phyloP scores from a whole-genome alignment of 2,329 filamentous ascomycete genomes.

The Paecilomyces niveus region DNA sequence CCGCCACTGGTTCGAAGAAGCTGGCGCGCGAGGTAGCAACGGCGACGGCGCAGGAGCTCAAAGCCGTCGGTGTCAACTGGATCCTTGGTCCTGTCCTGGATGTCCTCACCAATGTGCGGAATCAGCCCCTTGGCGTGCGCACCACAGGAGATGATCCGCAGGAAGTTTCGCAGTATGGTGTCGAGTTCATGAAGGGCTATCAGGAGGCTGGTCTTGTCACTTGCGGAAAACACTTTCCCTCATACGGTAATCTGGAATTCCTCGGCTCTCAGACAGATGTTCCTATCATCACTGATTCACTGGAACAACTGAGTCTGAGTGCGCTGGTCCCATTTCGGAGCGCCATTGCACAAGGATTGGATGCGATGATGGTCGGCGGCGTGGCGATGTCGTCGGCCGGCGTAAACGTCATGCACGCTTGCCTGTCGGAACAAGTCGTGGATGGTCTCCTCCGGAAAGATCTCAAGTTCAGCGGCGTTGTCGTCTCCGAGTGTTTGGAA shows the following conservation, averaged over 20 bases:
- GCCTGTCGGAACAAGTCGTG: constrained; percentile 85
- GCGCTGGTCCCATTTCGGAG: constrained; percentile 88
- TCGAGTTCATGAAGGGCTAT: constrained; percentile 85
- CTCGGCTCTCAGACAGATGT: constrained; percentile 85
- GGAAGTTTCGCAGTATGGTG: constrained; percentile 86
- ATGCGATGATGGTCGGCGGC: constrained; percentile 93
- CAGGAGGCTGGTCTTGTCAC: constrained; percentile 83
- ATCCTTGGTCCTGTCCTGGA: constrained; percentile 92
- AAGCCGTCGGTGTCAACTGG: constrained; percentile 90
- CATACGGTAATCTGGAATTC: constrained; percentile 91
- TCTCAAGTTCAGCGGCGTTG: constrained; percentile 82
- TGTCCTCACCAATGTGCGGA: constrained; percentile 85
- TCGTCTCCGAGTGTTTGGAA: constrained; percentile 90
- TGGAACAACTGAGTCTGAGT: constrained; percentile 87
- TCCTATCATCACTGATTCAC: constrained; percentile 88
- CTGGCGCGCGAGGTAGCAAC: constrained; percentile 86
- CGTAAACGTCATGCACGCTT: constrained; percentile 93
- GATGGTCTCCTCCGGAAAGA: constrained; percentile 84
- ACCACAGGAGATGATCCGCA: constrained; percentile 90
- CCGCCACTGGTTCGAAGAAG: constrained; percentile 79
- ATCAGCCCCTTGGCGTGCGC: constrained; percentile 82
- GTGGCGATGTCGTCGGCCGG: constrained; percentile 87
- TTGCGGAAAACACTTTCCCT: constrained; percentile 93
- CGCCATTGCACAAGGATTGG: constrained; percentile 76
- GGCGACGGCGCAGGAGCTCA: constrained; percentile 85